These are phyloP conservation scores for Ophiostoma piceae DNA, from an alignment of 2,329 filamentous ascomycete species.

Conservation along the genomic window DNA sequence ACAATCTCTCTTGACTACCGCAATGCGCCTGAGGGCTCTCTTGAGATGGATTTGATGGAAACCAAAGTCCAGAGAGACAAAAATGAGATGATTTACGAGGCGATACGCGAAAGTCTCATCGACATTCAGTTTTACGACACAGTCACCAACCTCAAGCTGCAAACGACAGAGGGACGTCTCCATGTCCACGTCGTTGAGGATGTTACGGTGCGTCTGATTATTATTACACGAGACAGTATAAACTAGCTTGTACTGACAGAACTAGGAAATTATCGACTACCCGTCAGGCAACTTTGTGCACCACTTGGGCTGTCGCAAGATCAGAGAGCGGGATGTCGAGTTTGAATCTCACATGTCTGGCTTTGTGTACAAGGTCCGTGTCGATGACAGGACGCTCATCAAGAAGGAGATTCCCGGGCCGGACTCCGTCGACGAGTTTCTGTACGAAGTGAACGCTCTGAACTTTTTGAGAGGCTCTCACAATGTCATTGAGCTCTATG, in stretches of 20 bases:
- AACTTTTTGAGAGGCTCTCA: conserved; percentile 65
- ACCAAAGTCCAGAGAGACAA: conserved; percentile 86
- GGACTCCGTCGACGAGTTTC: conserved; percentile 90
- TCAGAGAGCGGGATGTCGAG: conserved; percentile 67
- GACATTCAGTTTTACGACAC: conserved; percentile 96
- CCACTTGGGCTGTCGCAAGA: conserved; percentile 62
- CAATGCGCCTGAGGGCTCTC: conserved; percentile 68
- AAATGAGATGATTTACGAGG: conserved; percentile 86
- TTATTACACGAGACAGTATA: not conserved
- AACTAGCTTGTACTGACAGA: conserved; percentile 8
- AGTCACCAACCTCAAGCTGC: conserved; percentile 89
- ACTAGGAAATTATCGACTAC: conserved; percentile 80
- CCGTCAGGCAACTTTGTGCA: conserved; percentile 67
- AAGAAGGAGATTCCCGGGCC: conserved; percentile 98
- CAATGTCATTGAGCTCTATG: conserved; percentile 80
- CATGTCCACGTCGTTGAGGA: conserved; percentile 99
- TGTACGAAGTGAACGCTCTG: conserved; percentile 97
- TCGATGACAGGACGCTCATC: conserved; percentile 66
- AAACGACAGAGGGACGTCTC: conserved; percentile 79
- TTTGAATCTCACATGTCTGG: conserved; percentile 94
- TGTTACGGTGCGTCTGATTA: conserved; percentile 57
- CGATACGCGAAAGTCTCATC: conserved; percentile 83
- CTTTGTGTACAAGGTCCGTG: conserved; percentile 89
- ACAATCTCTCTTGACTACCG: conserved; percentile 94
- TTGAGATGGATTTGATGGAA: conserved; percentile 75